These are phyloP conservation scores for Phytopythium aichiense DNA, from an alignment of 352 stramenopile species.

Conservation along the genomic window DNA sequence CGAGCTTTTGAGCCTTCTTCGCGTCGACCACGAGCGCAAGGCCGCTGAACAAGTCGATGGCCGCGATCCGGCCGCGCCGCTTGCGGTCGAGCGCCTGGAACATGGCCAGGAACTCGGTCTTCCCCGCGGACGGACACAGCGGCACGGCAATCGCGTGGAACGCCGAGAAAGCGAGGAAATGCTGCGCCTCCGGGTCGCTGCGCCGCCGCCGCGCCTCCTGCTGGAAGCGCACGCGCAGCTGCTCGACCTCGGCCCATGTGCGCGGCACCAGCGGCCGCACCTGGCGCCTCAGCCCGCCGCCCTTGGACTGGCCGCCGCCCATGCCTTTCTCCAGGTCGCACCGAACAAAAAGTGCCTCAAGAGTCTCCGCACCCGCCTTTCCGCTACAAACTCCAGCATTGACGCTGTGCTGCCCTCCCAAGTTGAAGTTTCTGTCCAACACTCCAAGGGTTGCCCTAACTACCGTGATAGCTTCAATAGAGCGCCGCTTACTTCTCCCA, in stretches of 20 bases:
- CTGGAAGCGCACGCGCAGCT: slow-evolving; percentile 53
- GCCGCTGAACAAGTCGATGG: slow-evolving; percentile 59
- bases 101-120: slow-evolving; percentile 36
- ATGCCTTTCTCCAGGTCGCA: slow-evolving; percentile 14
- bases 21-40: slow-evolving; percentile 51
- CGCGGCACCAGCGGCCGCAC: slow-evolving; percentile 41
- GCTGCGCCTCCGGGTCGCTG: slow-evolving; percentile 31
- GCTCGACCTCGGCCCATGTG: slow-evolving; percentile 50
- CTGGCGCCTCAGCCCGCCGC: slow-evolving; percentile 28
- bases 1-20: slow-evolving; percentile 64
- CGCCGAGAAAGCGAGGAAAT: slow-evolving; percentile 45
- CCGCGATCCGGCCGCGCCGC: slow-evolving; percentile 21
- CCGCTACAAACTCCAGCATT: neutral
- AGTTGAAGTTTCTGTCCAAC: slow-evolving; percentile 17
- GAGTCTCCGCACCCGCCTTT: neutral
- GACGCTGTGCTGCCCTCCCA: neutral
- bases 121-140: slow-evolving; percentile 25
- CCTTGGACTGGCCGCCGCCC: slow-evolving; percentile 56
- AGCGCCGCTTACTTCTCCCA: neutral
- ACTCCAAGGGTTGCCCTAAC: neutral
- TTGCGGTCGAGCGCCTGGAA: slow-evolving; percentile 37
- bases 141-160: slow-evolving; percentile 44
- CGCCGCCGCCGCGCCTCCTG: slow-evolving; percentile 43
- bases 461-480: neutral
- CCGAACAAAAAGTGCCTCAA: neutral